Conservation (phyloP, 345 rosid genomes). For the Atalantia buxifolia region DNA sequence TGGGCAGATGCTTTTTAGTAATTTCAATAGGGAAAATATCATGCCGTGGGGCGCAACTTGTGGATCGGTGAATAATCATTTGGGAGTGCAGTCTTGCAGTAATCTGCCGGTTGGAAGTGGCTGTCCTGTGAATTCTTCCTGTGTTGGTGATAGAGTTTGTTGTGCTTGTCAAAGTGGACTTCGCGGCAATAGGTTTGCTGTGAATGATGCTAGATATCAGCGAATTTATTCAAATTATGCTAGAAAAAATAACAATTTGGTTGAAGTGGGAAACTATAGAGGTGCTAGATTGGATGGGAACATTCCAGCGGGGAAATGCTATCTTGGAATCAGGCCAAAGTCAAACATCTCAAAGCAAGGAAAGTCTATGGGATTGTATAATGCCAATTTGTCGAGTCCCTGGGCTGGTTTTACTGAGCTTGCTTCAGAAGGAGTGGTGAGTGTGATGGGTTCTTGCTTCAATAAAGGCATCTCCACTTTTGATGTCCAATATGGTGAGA, state of each 20-base stretch:
- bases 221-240: constrained; percentile 6
- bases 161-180: constrained; percentile 11
- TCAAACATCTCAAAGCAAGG: constrained; percentile 19
- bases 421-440: not conserved
- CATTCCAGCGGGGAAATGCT: constrained; percentile 14
- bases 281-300: constrained; percentile 14
- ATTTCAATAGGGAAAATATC: constrained; percentile 30
- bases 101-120: constrained; percentile 3
- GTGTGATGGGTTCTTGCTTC: not conserved
- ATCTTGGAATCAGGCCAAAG: constrained; percentile 6
- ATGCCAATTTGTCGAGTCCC: not conserved
- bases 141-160: not conserved
- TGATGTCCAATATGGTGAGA: not conserved
- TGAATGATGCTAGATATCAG: constrained; percentile 10
- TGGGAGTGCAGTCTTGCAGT: not conserved
- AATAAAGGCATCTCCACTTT: not conserved
- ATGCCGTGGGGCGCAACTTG: constrained; percentile 8
- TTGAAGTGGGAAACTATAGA: constrained; percentile 4
- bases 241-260: constrained; percentile 7
- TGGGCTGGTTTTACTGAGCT: constrained; percentile 3
- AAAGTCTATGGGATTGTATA: constrained; percentile 11
- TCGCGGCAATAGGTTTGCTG: constrained; percentile 4
- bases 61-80: not conserved
- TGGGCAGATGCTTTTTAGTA: not conserved
- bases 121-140: constrained; percentile 11